These are phyloP conservation scores for Chalaropsis ovoidea DNA, from an alignment of 2,329 filamentous ascomycete species.

Conservation along the genomic window DNA sequence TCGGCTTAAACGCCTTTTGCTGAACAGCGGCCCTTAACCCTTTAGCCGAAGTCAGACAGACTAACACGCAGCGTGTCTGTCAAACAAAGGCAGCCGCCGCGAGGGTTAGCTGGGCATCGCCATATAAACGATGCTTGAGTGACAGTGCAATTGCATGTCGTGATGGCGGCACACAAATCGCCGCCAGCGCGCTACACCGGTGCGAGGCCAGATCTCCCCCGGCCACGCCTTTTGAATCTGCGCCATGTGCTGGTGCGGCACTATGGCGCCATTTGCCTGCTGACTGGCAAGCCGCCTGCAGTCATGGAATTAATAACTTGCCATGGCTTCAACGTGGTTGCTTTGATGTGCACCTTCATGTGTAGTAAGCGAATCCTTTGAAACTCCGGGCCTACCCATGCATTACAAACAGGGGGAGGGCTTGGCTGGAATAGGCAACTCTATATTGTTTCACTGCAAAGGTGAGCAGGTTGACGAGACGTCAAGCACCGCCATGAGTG, in stretches of 20 bases:
- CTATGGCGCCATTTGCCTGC: neutral
- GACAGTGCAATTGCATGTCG: no score
- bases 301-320: neutral
- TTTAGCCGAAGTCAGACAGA: no score
- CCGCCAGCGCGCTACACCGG: no score
- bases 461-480: neutral
- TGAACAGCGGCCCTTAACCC: no score
- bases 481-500: neutral
- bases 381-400: neutral
- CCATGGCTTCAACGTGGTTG: neutral
- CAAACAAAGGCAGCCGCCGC: no score
- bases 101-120: no score
- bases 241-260: neutral
- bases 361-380: constrained; percentile 9
- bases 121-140: no score
- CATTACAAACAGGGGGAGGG: neutral
- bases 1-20: neutral
- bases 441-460: constrained; percentile 2
- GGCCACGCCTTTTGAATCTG: no score
- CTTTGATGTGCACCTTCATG: neutral
- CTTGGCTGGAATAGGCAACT: constrained; percentile 5
- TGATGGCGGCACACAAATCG: no score
- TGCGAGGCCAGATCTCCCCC: no score
- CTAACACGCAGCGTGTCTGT: no score
- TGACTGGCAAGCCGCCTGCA: neutral